These are phyloP conservation scores for Termitomyces sp. DNA, from an alignment of 768 basidiomycete species.

Conservation along the genomic window DNA sequence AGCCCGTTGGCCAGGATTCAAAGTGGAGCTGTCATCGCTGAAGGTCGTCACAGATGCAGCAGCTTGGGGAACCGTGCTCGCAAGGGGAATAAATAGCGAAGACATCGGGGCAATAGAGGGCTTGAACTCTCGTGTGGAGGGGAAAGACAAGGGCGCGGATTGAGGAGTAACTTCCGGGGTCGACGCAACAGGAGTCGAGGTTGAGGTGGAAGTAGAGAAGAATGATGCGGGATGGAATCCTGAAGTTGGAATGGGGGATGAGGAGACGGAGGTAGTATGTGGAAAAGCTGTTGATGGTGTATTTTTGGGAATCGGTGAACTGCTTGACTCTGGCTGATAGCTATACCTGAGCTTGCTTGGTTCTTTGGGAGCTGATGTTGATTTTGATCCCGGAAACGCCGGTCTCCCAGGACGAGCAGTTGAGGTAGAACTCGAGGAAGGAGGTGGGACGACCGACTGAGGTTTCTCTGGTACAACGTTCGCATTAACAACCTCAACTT, in stretches of 20 bases:
- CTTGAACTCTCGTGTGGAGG: background rate
- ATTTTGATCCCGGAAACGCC: slow-evolving; percentile 32
- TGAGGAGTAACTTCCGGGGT: background rate
- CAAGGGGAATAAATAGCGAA: background rate
- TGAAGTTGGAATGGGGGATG: background rate
- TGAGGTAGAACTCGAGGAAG: slow-evolving; percentile 6
- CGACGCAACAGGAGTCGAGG: background rate
- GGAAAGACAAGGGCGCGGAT: background rate
- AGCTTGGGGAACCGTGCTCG: background rate
- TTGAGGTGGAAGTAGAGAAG: background rate
- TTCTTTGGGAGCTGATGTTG: slow-evolving; percentile 57
- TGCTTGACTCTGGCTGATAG: slow-evolving; percentile 47
- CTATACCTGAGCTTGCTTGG: slow-evolving; percentile 77
- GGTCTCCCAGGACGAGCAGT: slow-evolving; percentile 14
- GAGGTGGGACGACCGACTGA: slow-evolving; percentile 4
- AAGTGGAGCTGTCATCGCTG: background rate
- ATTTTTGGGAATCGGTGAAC: slow-evolving; percentile 14
- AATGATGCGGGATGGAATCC: background rate
- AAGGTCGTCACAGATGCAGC: background rate
- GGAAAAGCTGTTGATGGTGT: background rate
- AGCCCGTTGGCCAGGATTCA: slow-evolving; percentile 18
- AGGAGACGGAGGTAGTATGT: background rate
- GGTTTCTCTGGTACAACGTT: slow-evolving; percentile 8
- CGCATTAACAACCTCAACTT: slow-evolving; percentile 24
- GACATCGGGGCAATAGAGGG: background rate